Evolutionary conservation across 352 stramenopile genomes (phyloP).

Genomic region (Phytophthora cactorum): DNA sequence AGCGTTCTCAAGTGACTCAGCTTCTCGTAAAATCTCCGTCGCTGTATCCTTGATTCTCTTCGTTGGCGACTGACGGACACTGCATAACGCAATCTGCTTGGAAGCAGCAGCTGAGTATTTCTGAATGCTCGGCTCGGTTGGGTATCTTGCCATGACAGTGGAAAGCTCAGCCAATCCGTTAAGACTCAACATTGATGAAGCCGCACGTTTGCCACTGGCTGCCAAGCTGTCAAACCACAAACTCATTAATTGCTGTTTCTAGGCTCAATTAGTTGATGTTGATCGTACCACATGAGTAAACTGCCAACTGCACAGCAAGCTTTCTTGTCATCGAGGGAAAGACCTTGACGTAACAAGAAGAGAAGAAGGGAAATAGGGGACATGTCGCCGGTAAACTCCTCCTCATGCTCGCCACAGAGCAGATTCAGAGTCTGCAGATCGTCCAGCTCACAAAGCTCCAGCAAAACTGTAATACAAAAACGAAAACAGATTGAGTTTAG

Average conservation of each 20-base stretch:
- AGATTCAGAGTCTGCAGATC: conserved; percentile 60
- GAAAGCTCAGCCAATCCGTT: conserved; percentile 76
- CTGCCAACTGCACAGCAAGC: conserved; percentile 75
- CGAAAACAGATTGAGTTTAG: no score
- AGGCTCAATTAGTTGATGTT: background rate
- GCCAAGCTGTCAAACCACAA: conserved; percentile 44
- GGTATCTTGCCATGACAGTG: conserved; percentile 76
- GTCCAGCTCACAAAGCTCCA: conserved; percentile 75
- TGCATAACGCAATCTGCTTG: conserved; percentile 63
- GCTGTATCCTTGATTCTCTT: conserved; percentile 50
- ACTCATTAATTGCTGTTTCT: background rate
- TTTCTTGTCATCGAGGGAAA: conserved; percentile 84
- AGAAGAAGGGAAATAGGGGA: conserved; percentile 72
- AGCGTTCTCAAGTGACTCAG: conserved; percentile 41
- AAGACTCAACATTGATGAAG: conserved; percentile 55
- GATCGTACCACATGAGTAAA: conserved; percentile 71
- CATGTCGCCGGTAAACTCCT: conserved; percentile 46
- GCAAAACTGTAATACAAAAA: conserved; percentile 44
- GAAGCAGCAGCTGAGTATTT: conserved; percentile 68
- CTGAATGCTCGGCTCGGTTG: conserved; percentile 69
- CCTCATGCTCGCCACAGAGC: conserved; percentile 53
- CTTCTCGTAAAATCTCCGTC: conserved; percentile 51
- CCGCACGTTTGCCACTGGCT: conserved; percentile 58
- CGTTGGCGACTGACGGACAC: conserved; percentile 43
- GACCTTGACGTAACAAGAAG: conserved; percentile 73